Conservation (phyloP, 305 asterid species). For the Fraxinus xanthoxyloides region DNA sequence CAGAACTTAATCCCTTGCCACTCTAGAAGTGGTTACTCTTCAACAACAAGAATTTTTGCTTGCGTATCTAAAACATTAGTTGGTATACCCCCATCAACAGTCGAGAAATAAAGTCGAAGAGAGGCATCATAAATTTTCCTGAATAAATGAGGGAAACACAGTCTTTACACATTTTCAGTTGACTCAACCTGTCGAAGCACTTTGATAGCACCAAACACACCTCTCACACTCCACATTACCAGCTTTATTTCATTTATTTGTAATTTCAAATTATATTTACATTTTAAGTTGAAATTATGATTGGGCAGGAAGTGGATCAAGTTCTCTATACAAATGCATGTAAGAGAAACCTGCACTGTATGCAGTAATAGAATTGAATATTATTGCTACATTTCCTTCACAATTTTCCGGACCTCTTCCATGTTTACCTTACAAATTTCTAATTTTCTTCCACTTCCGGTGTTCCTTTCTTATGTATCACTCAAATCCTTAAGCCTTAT, state of each 20-base stretch:
- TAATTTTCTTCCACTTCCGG: not conserved
- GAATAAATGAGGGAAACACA: not conserved
- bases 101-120: not conserved
- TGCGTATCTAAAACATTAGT: not conserved
- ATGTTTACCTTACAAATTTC: not conserved
- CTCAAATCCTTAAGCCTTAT: not conserved
- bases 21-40: not conserved
- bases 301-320: not conserved
- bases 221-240: not conserved
- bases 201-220: not conserved
- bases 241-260: conserved; percentile 2
- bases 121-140: not conserved
- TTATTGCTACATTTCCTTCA: conserved; percentile 8
- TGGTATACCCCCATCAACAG: conserved; percentile 2
- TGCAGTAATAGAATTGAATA: not conserved
- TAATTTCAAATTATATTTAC: conserved; percentile 1
- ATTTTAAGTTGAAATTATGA: conserved; percentile 3
- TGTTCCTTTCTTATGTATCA: not conserved
- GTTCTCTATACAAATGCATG: conserved; percentile 8
- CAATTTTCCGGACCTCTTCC: not conserved
- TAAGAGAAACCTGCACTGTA: conserved; percentile 3
- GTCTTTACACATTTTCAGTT: conserved; percentile 1
- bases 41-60: conserved; percentile 12
- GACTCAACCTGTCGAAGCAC: conserved; percentile 9
- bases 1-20: not conserved